phyloP scores from a whole-genome alignment of 495 filamentous ascomycete genomes.

The Apiosordaria backusii region DNA sequence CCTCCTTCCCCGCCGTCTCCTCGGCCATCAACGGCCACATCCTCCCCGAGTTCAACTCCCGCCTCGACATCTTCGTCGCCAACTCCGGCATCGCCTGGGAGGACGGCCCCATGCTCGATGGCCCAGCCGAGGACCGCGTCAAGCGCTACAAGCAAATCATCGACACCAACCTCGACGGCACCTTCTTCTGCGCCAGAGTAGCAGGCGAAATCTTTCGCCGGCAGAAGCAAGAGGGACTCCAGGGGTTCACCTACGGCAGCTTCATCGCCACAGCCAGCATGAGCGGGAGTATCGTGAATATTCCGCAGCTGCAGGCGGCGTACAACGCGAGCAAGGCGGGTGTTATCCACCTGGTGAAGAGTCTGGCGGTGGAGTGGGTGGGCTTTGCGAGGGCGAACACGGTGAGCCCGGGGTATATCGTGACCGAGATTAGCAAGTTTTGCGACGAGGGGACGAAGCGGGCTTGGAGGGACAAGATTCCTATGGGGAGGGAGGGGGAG shows the following conservation, averaged over 20 bases:
- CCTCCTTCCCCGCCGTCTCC: slow-evolving; percentile 55
- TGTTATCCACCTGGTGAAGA: slow-evolving; percentile 79
- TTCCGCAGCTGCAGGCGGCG: slow-evolving; percentile 78
- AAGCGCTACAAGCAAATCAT: slow-evolving; percentile 67
- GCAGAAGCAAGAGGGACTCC: slow-evolving; percentile 61
- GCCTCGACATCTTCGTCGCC: slow-evolving; percentile 76
- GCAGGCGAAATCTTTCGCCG: slow-evolving; percentile 65
- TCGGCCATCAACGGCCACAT: slow-evolving; percentile 50
- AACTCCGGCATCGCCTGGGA: slow-evolving; percentile 78
- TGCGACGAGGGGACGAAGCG: slow-evolving; percentile 66
- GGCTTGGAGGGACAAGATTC: slow-evolving; percentile 75
- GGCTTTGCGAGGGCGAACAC: slow-evolving; percentile 80
- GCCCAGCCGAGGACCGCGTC: slow-evolving; percentile 36
- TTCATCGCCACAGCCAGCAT: slow-evolving; percentile 80
- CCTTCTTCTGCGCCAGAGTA: slow-evolving; percentile 75
- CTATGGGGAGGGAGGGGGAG: slow-evolving; percentile 77
- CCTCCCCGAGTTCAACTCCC: slow-evolving; percentile 66
- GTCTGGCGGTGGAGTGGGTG: slow-evolving; percentile 82
- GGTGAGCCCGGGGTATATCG: slow-evolving; percentile 83
- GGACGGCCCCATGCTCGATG: slow-evolving; percentile 64
- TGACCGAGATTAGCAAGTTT: slow-evolving; percentile 77
- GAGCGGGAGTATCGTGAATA: slow-evolving; percentile 82
- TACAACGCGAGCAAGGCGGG: slow-evolving; percentile 90
- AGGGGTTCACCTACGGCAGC: slow-evolving; percentile 64
- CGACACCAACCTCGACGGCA: slow-evolving; percentile 73